Conservation (phyloP, 768 basidiomycete genomes). For the Paxillus ammoniavirescens region DNA sequence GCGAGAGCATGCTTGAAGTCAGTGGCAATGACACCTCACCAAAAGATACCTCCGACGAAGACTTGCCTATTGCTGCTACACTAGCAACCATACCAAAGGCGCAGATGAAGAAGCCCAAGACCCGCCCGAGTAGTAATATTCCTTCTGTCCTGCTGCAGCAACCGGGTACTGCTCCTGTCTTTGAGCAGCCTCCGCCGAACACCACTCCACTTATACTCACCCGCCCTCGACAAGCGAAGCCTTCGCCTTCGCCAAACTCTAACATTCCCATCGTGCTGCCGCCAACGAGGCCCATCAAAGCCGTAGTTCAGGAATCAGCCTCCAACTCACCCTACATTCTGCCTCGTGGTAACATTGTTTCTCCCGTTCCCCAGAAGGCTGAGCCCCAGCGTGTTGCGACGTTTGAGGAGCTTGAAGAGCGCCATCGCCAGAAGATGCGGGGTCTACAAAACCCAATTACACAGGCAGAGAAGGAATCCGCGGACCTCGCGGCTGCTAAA, state of each 20-base stretch:
- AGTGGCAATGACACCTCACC: conserved; percentile 30
- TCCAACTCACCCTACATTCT: conserved; percentile 43
- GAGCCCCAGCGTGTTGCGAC: conserved; percentile 60
- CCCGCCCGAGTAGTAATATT: conserved; percentile 18
- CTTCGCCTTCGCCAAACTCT: conserved; percentile 18
- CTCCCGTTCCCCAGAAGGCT: conserved; percentile 48
- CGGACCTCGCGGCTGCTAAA: conserved; percentile 71
- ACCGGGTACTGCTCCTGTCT: conserved; percentile 29
- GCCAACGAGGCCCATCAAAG: conserved; percentile 32
- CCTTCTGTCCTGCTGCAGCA: conserved; percentile 29
- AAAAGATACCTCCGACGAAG: conserved; percentile 36
- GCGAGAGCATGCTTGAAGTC: conserved; percentile 64
- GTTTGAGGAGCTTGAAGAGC: conserved; percentile 83
- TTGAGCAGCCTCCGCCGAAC: conserved; percentile 21
- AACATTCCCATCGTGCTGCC: conserved; percentile 33
- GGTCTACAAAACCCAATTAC: conserved; percentile 83
- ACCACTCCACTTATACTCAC: conserved; percentile 21
- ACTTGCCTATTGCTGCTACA: conserved; percentile 29
- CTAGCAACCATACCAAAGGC: conserved; percentile 9
- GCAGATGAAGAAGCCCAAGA: conserved; percentile 18
- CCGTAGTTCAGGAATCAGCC: conserved; percentile 27
- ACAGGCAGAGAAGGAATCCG: conserved; percentile 74
- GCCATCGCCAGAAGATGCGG: conserved; percentile 82
- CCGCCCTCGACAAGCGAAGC: conserved; percentile 20
- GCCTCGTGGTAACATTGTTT: conserved; percentile 42